Evolutionary conservation across 805 yeast genomes (phyloP), one percentile per base, ranked within the genome.

Genomic region (Schizosaccharomyces lindneri): DNA sequence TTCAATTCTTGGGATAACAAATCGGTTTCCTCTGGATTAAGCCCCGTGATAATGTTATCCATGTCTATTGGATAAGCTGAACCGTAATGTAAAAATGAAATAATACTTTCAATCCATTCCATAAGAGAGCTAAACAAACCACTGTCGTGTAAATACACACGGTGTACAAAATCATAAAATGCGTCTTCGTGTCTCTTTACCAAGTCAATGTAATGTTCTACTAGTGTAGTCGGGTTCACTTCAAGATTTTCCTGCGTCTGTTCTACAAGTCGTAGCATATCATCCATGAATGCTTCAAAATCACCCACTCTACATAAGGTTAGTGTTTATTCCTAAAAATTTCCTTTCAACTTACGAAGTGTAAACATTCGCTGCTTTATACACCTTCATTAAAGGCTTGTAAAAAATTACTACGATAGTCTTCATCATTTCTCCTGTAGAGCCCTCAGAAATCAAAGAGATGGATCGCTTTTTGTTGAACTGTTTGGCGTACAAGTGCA

Each of bases 361-460:
- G 64, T 83, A 80, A 63, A 86, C 76, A 62, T 80, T 78, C 3
- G 90, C 85, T 41, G 78, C 76, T 64, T 80, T 79, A 73, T 85
- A 83, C 0, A 86, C 75, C 36, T 76, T 76, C 62, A 85, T 82
- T 69, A 86, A 73, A 0, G 94, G 93, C 64, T 82, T 83, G 68
- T 84, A 85, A 64, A 85, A 81, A 64, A 85, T 74, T 1, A 86
- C 74, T 59, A 93, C 76, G 36, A 87, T 74, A 59, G 85, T 86
- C 65, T 84, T 84, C 63, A 89, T 74, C 55, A 90, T 75, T 46
- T 76, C 76, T n/a, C 88, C 82, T 59, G 94, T 73, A 65, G 85
- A 86, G 0, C 90, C 87, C 66, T 89, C 95, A 59, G 80, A 81
- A 95, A 95, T 87, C 55, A 89, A 69, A 67, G 83, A 82, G 43